Percentiles rank a stretch among this genome's conserved stretches.
Evolutionary conservation across 306 rosid species (phyloP).

Genomic region (Calophaca sinica): DNA sequence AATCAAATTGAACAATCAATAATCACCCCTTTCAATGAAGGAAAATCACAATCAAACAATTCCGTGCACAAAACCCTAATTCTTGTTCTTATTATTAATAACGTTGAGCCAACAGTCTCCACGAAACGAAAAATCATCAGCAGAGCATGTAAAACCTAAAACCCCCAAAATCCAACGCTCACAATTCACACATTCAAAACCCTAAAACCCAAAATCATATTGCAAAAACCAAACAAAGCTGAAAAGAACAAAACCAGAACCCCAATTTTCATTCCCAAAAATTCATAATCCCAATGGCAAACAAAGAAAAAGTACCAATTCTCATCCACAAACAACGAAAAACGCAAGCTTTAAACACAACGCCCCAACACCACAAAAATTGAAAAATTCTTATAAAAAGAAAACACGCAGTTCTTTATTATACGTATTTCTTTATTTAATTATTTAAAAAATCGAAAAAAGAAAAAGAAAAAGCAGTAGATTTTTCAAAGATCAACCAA

Average conservation of each 20-base stretch:
- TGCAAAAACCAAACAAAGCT: neutral
- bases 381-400: neutral
- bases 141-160: neutral
- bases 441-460: neutral
- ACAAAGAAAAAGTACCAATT: neutral
- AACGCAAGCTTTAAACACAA: conserved; percentile 35
- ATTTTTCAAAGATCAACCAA: conserved; percentile 56
- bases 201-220: conserved; percentile 36
- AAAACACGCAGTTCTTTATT: neutral
- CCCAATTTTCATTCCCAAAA: conserved; percentile 29
- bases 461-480: neutral
- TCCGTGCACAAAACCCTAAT: conserved; percentile 54
- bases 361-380: conserved; percentile 13
- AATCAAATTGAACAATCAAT: conserved; percentile 31
- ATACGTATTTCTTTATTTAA: neutral
- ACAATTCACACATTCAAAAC: conserved; percentile 11
- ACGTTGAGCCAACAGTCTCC: no score
- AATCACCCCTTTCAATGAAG: neutral
- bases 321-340: conserved; percentile 11
- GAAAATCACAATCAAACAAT: conserved; percentile 5
- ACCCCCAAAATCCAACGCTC: neutral
- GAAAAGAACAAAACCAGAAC: conserved; percentile 23
- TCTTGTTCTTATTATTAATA: neutral
- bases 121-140: neutral
- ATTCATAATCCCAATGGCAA: conserved; percentile 22